A percentile compares a stretch with the other conserved stretches of the same genome.
Evolutionary conservation across 192 early-diverging fungal species (phyloP).

Genomic region (Umbelopsis vinacea): DNA sequence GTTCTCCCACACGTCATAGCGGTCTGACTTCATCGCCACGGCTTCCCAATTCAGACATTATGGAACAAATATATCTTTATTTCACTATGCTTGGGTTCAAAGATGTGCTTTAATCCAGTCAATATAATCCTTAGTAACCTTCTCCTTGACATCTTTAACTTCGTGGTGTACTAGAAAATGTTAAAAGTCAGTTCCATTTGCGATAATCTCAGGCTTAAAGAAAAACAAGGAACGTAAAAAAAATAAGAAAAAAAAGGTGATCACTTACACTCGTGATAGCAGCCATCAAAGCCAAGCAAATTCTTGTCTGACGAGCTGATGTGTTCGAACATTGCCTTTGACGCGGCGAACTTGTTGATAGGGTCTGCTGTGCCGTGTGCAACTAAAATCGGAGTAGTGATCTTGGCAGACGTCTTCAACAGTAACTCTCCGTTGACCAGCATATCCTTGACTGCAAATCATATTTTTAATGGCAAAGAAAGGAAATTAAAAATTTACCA

Average conservation of each 20-base stretch:
- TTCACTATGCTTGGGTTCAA: background rate
- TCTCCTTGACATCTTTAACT: conserved; percentile 38
- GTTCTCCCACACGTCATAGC: background rate
- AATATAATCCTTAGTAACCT: conserved; percentile 45
- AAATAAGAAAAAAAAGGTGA: conserved; percentile 12
- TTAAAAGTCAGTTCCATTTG: conserved; percentile 1
- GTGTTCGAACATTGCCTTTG: conserved; percentile 46
- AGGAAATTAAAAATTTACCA: background rate
- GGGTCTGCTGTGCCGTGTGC: conserved; percentile 56
- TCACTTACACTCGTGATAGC: conserved; percentile 47
- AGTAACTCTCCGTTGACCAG: conserved; percentile 53
- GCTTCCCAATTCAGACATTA: background rate
- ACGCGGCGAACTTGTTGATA: conserved; percentile 40
- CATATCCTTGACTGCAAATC: conserved; percentile 48
- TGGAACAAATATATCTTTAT: background rate
- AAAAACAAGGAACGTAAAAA: background rate
- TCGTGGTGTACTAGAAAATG: conserved; percentile 47
- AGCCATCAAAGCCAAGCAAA: conserved; percentile 33
- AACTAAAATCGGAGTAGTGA: conserved; percentile 56
- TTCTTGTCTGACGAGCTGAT: conserved; percentile 46
- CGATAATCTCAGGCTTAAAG: conserved; percentile 1
- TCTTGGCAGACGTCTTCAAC: conserved; percentile 38
- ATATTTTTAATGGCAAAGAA: background rate
- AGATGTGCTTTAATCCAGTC: conserved; percentile 39
- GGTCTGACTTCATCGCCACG: conserved; percentile 18